These are phyloP conservation scores for Yamadazyma kitorensis DNA, from an alignment of 805 yeast species.

Conservation along the genomic window DNA sequence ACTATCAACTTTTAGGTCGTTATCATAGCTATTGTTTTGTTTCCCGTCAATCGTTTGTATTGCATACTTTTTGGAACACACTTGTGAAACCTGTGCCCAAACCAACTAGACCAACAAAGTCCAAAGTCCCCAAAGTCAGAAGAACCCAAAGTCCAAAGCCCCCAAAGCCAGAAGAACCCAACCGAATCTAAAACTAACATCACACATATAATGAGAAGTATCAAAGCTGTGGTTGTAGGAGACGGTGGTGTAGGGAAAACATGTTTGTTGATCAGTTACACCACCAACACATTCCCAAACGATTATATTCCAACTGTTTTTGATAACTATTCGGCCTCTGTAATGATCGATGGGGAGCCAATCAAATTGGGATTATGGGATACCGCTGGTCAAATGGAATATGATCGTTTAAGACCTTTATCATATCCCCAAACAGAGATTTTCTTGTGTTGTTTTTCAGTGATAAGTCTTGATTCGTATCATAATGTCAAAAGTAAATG, in stretches of 20 bases:
- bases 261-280: slow-evolving; percentile 80
- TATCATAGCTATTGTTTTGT: too few species aligned
- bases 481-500: slow-evolving; percentile 73
- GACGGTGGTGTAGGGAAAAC: slow-evolving; percentile 97
- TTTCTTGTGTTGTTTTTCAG: slow-evolving; percentile 81
- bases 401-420: slow-evolving; percentile 83
- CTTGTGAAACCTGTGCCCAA: too few species aligned
- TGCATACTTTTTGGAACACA: too few species aligned
- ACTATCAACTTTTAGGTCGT: too few species aligned
- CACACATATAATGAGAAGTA: slow-evolving; percentile 90
- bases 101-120: too few species aligned
- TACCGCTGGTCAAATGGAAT: slow-evolving; percentile 94
- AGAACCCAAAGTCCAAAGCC: too few species aligned
- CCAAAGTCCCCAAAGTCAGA: too few species aligned
- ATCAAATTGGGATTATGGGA: slow-evolving; percentile 90
- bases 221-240: slow-evolving; percentile 91
- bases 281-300: slow-evolving; percentile 89
- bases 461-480: slow-evolving; percentile 76
- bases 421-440: slow-evolving; percentile 92
- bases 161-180: too few species aligned
- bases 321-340: slow-evolving; percentile 86
- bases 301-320: slow-evolving; percentile 94
- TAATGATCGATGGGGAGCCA: slow-evolving; percentile 77
- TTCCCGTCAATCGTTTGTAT: too few species aligned
- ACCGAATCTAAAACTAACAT: too few species aligned